Evolutionary conservation across 2,329 filamentous ascomycete species (phyloP).

Genomic region (Hymenoscyphus occultus): DNA sequence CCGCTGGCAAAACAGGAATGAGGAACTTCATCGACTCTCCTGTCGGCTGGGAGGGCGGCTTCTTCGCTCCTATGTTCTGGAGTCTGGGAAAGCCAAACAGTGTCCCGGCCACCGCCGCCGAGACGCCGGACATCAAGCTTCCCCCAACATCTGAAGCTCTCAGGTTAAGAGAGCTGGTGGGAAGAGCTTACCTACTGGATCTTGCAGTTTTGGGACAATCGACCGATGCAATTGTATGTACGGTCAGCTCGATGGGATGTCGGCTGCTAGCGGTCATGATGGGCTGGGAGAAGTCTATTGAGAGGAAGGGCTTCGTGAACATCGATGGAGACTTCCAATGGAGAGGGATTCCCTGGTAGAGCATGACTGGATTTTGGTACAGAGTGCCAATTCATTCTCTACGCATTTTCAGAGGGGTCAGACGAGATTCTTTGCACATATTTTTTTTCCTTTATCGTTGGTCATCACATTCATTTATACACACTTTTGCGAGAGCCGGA

Average conservation of each 20-base stretch:
- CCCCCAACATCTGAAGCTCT: constrained; percentile 49
- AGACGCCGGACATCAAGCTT: constrained; percentile 36
- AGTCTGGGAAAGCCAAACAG: constrained; percentile 55
- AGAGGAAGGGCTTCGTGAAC: constrained; percentile 66
- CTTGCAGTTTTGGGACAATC: constrained; percentile 67
- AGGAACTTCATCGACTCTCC: constrained; percentile 70
- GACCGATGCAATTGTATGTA: constrained; percentile 72
- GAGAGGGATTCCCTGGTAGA: constrained; percentile 42
- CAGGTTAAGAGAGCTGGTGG: constrained; percentile 69
- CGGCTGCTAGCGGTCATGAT: constrained; percentile 79
- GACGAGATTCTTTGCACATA: background rate
- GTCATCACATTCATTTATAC: background rate
- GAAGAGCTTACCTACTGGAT: constrained; percentile 79
- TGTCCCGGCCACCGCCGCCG: constrained; percentile 35
- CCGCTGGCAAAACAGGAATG: constrained; percentile 44
- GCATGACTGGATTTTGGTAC: background rate
- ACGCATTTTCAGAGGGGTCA: background rate
- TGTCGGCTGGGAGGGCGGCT: constrained; percentile 85
- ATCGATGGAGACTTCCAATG: constrained; percentile 70
- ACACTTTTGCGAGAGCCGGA: background rate
- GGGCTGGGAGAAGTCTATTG: constrained; percentile 72
- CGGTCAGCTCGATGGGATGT: constrained; percentile 70
- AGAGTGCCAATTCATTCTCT: background rate
- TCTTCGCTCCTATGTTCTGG: constrained; percentile 80
- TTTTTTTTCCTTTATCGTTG: background rate